These are phyloP conservation scores for Kazachstania bromeliacearum DNA, from an alignment of 805 yeast genomes.

Conservation along the genomic window DNA sequence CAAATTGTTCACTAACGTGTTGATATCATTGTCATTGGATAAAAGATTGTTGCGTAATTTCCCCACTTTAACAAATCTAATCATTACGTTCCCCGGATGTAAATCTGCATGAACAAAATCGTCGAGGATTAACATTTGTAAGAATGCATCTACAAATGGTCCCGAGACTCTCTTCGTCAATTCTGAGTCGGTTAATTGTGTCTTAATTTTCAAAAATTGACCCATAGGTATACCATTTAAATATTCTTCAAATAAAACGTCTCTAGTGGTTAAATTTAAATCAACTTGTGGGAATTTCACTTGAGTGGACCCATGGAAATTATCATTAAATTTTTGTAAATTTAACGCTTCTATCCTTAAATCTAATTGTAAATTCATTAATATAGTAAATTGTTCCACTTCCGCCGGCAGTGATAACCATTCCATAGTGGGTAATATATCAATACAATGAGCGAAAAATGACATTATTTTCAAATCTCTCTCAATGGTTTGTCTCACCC, in stretches of 20 bases:
- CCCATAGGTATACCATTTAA: slow-evolving; percentile 79
- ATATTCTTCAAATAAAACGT: slow-evolving; percentile 77
- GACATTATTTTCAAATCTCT: slow-evolving; percentile 81
- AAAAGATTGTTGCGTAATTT: slow-evolving; percentile 22
- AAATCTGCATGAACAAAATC: slow-evolving; percentile 94
- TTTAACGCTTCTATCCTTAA: slow-evolving; percentile 83
- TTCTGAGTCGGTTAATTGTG: slow-evolving; percentile 17
- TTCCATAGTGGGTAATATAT: slow-evolving; percentile 79
- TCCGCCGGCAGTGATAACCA: slow-evolving; percentile 95
- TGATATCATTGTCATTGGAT: slow-evolving; percentile 1
- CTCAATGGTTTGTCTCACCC: slow-evolving; percentile 58
- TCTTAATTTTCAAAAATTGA: slow-evolving; percentile 44
- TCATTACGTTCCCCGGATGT: slow-evolving; percentile 92
- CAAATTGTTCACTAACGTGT: neutral
- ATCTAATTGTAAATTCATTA: slow-evolving; percentile 87
- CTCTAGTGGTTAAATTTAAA: slow-evolving; percentile 48
- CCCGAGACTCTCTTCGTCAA: slow-evolving; percentile 66
- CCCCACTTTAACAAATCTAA: slow-evolving; percentile 50
- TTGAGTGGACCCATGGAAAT: slow-evolving; percentile 49
- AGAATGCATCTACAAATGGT: slow-evolving; percentile 80
- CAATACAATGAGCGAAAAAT: slow-evolving; percentile 62
- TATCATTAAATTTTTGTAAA: slow-evolving; percentile 56
- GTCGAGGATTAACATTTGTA: slow-evolving; percentile 86
- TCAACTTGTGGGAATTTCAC: slow-evolving; percentile 60
- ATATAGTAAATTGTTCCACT: slow-evolving; percentile 72